Evolutionary conservation across 257 asterid species (phyloP).

Genomic region (Verbena officinalis): DNA sequence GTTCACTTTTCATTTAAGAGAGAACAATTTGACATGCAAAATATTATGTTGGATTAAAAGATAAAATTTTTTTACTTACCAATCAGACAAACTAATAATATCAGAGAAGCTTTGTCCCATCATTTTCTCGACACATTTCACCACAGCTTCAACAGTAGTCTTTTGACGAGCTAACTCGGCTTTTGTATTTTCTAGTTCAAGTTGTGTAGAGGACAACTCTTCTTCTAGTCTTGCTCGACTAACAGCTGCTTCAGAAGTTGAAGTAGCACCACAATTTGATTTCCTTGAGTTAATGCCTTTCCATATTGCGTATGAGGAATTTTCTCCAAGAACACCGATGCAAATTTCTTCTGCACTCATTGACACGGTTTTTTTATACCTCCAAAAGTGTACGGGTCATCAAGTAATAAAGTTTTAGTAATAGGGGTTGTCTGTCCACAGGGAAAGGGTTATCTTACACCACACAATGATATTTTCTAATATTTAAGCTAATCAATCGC

Average conservation of each 20-base stretch:
- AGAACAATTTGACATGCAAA: too few species aligned
- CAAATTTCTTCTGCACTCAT: too few species aligned
- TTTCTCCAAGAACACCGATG: neutral
- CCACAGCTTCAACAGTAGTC: neutral
- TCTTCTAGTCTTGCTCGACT: neutral
- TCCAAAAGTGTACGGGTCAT: too few species aligned
- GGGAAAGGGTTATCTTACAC: too few species aligned
- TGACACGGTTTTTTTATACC: too few species aligned
- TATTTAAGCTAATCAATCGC: too few species aligned
- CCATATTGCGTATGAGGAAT: neutral
- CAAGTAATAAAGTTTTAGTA: too few species aligned
- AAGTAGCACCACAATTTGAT: neutral
- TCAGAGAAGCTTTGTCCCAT: neutral
- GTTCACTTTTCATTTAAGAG: too few species aligned
- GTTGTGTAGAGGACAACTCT: neutral
- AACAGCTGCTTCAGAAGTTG: neutral
- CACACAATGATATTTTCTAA: too few species aligned
- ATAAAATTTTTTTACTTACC: neutral
- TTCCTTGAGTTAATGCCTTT: neutral
- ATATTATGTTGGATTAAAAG: too few species aligned
- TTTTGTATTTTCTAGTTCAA: neutral
- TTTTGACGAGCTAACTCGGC: neutral
- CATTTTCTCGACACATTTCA: neutral
- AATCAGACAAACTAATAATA: neutral
- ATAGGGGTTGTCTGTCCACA: too few species aligned